These are phyloP conservation scores for Rubroboletus satanas DNA, from an alignment of 768 basidiomycete genomes.

Conservation along the genomic window DNA sequence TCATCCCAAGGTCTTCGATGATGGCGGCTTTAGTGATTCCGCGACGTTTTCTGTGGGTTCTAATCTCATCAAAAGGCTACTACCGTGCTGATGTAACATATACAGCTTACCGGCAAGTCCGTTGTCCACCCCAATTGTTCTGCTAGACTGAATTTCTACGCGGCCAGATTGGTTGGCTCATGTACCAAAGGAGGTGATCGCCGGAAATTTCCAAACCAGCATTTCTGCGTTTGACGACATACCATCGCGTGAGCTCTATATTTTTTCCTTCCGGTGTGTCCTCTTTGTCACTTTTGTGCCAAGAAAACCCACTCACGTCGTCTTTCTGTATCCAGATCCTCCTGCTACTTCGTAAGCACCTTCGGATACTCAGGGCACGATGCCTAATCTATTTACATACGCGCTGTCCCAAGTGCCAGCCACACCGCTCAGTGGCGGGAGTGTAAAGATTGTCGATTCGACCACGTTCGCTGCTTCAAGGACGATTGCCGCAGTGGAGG, in stretches of 20 bases:
- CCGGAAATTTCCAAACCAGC: constrained; percentile 54
- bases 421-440: constrained; percentile 46
- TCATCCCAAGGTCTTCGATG: constrained; percentile 28
- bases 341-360: constrained; percentile 31
- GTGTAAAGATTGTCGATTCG: constrained; percentile 54
- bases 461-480: constrained; percentile 46
- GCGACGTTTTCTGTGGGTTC: constrained; percentile 41
- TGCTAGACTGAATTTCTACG: not conserved
- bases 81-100: not conserved
- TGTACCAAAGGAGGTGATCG: constrained; percentile 48
- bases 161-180: constrained; percentile 58
- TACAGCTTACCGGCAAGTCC: constrained; percentile 26
- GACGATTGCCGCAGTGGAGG: constrained; percentile 53
- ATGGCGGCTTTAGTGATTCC: constrained; percentile 46
- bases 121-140: not conserved
- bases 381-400: constrained; percentile 47
- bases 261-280: constrained; percentile 37
- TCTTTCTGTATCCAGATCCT: constrained; percentile 25
- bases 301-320: not conserved
- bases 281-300: not conserved
- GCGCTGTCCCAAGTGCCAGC: constrained; percentile 44
- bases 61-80: not conserved
- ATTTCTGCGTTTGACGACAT: constrained; percentile 49
- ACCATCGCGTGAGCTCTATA: constrained; percentile 50
- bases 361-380: constrained; percentile 37